Evolutionary conservation across 768 basidiomycete species (phyloP).

Genomic region (Lepiota brunneoincarnata): DNA sequence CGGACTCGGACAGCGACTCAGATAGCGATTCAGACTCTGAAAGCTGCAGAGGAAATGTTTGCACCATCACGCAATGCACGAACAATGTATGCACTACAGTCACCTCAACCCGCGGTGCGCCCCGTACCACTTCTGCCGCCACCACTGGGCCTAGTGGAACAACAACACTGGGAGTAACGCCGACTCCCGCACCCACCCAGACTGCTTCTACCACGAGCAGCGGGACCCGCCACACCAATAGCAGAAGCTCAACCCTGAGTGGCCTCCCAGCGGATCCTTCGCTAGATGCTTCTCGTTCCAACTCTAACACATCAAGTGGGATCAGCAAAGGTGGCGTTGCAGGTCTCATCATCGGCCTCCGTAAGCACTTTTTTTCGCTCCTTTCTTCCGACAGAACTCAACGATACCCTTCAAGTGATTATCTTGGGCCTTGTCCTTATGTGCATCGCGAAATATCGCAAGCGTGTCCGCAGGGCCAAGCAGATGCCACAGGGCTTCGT

Average conservation of each 20-base stretch:
- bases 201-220: background rate
- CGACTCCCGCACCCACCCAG: background rate
- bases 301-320: background rate
- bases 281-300: background rate
- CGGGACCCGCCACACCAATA: background rate
- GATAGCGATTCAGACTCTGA: constrained; percentile 11
- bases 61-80: constrained; percentile 2
- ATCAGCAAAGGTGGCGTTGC: constrained; percentile 15
- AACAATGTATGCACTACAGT: constrained; percentile 1
- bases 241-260: background rate
- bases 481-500: constrained; percentile 19
- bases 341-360: constrained; percentile 11
- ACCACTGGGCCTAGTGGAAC: background rate
- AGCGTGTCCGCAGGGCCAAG: constrained; percentile 18
- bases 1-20: constrained; percentile 13
- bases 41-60: constrained; percentile 4
- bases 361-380: constrained; percentile 3
- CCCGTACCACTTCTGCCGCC: background rate
- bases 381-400: background rate
- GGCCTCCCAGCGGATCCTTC: constrained; percentile 1
- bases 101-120: background rate
- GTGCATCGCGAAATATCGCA: constrained; percentile 17
- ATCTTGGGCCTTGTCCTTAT: constrained; percentile 18
- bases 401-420: constrained; percentile 15
- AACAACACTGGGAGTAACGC: background rate